Evolutionary conservation across 352 stramenopile species (phyloP).

Genomic region (Chrysophaeum taylorii): DNA sequence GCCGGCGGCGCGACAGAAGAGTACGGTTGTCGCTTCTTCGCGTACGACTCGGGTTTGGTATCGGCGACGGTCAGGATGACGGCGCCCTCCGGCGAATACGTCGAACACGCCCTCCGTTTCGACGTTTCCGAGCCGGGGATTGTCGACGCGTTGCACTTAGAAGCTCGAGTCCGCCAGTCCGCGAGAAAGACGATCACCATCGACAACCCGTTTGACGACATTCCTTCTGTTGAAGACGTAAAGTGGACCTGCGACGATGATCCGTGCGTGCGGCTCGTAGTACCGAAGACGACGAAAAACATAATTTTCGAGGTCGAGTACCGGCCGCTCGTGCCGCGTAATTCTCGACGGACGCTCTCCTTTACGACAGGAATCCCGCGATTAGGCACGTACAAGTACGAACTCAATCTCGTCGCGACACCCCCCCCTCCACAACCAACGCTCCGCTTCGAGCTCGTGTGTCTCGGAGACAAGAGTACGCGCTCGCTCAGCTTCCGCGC

Average conservation of each 20-base stretch:
- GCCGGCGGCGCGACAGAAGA: constrained; percentile 44
- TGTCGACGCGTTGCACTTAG: constrained; percentile 61
- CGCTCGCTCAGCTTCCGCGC: constrained; percentile 62
- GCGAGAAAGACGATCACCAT: constrained; percentile 67
- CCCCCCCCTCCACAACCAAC: constrained; percentile 49
- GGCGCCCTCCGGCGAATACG: constrained; percentile 69
- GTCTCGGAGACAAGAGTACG: constrained; percentile 57
- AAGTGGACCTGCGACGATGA: constrained; percentile 65
- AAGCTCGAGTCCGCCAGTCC: constrained; percentile 65
- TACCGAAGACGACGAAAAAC: constrained; percentile 61
- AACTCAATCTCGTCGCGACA: constrained; percentile 60
- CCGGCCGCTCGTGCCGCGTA: constrained; percentile 54
- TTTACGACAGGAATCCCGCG: constrained; percentile 66
- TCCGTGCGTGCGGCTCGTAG: constrained; percentile 53
- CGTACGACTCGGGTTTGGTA: constrained; percentile 59
- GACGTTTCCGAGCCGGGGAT: constrained; percentile 47
- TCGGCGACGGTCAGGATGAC: constrained; percentile 57
- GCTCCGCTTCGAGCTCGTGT: constrained; percentile 64
- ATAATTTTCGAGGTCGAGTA: constrained; percentile 76
- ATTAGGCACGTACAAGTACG: constrained; percentile 73
- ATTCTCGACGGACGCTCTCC: constrained; percentile 34
- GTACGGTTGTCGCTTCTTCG: constrained; percentile 73
- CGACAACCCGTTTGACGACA: constrained; percentile 66
- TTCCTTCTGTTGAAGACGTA: constrained; percentile 45
- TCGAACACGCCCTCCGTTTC: constrained; percentile 49